These are phyloP conservation scores for Theobroma cacao DNA, from an alignment of 345 rosid genomes.

Conservation along the genomic window DNA sequence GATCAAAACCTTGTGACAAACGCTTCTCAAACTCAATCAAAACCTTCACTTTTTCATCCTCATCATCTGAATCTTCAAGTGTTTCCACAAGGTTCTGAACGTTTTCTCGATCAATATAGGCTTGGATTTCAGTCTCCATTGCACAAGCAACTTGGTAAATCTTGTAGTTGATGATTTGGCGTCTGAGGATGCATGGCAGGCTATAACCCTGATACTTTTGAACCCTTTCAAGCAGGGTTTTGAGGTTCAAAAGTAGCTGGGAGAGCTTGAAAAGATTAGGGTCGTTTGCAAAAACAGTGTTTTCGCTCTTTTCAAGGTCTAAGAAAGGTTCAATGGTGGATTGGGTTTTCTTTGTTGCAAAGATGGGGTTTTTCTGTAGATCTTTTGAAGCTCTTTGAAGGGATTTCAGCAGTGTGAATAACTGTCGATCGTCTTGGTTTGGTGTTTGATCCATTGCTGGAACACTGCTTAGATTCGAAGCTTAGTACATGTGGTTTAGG, in stretches of 20 bases:
- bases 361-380: conserved; percentile 37
- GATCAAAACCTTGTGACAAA: conserved; percentile 43
- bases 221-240: conserved; percentile 33
- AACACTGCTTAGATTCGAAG: conserved; percentile 5
- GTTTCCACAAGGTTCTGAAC: conserved; percentile 30
- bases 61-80: conserved; percentile 16
- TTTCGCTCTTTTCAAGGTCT: conserved; percentile 19
- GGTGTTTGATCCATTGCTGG: conserved; percentile 24
- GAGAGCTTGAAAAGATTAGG: conserved; percentile 32
- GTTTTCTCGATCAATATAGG: conserved; percentile 28
- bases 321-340: conserved; percentile 24
- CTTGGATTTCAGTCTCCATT: conserved; percentile 36
- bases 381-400: conserved; percentile 36
- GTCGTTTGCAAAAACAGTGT: conserved; percentile 13
- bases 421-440: background rate
- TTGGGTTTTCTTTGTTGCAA: conserved; percentile 22
- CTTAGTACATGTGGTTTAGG: background rate
- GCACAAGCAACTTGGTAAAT: conserved; percentile 33
- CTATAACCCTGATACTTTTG: conserved; percentile 25
- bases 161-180: conserved; percentile 38
- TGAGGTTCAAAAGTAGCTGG: conserved; percentile 30
- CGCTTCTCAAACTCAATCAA: conserved; percentile 40
- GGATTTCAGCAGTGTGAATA: conserved; percentile 21
- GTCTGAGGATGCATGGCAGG: conserved; percentile 30
- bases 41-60: conserved; percentile 34